Evolutionary conservation across 129 eudicot species (phyloP).

Genomic region (Helianthus annuus): HanXRQr2.0-SUNRISE NC_035436.2:11695503-11696002

Average conservation of each 20-base stretch:
- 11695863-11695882: conserved; percentile 25
- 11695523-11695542: conserved; percentile 41
- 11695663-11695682: conserved; percentile 27
- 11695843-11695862: neutral
- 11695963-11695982: conserved; percentile 31
- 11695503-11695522: conserved; percentile 43
- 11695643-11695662: conserved; percentile 42
- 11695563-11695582: conserved; percentile 37
- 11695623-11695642: conserved; percentile 50
- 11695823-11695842: conserved; percentile 15
- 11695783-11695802: neutral
- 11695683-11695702: neutral
- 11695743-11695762: neutral
- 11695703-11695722: neutral
- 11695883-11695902: conserved; percentile 29
- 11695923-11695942: neutral
- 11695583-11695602: conserved; percentile 31
- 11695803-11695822: conserved; percentile 10
- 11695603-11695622: conserved; percentile 27
- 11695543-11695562: conserved; percentile 3
- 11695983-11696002: conserved; percentile 31
- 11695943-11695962: conserved; percentile 9
- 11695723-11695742: neutral
- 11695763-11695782: conserved; percentile 26
- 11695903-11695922: conserved; percentile 37